Base-by-base conservation (phyloP, 768 basidiomycete genomes). In the Pleurotus eryngii region DNA sequence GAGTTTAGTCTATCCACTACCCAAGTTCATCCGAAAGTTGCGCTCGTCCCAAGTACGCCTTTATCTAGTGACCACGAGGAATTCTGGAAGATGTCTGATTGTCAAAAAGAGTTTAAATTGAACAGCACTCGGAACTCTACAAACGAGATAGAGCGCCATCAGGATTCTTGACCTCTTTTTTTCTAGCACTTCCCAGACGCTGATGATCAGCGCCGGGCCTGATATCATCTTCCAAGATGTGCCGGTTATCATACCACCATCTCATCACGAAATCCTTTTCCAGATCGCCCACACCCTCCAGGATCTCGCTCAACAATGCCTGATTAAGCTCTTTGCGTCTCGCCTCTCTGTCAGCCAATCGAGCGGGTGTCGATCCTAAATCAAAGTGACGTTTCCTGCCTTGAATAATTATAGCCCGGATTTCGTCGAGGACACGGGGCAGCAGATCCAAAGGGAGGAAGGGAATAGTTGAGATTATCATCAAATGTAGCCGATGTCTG, bases 201-300 rank as follows among this genome's bases (percentile, higher is more conserved):
- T 24, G 20, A 54, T 42, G 17, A 15, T 40, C 35, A 14, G 12
- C 26, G 43, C 61, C 18, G 42, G 26, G 26, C 40, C 42, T 39
- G 27, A 37, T 39, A 18, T 20, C n/a, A n/a, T 20, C 51, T 18
- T 22, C 49, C 50, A 65, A 63, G 35, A 51, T 59, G 46, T 24
- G 46, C 48, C 65, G 65, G 53, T 81, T 71, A 56, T 80, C 76
- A 65, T 83, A 79, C 90, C 90, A 92, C 90, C 90, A 92, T 46
- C 70, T 73, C 70, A 92, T 79, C 42, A 72, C 83, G 59, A 76
- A 76, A 65, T 82, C 83, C 71, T 86, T 90, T 72, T 88, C 87
- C 43, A 74, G 74, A 65, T 91, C 88, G 12, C 85, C 87, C 2
- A 87, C 80, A 43, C 74, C 77, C 65, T 84, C 81, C 63, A 82